Evolutionary conservation across 2,329 filamentous ascomycete genomes (phyloP), one percentile per base, ranked within the genome.

Genomic region (Exutisphaerella laricina): DNA sequence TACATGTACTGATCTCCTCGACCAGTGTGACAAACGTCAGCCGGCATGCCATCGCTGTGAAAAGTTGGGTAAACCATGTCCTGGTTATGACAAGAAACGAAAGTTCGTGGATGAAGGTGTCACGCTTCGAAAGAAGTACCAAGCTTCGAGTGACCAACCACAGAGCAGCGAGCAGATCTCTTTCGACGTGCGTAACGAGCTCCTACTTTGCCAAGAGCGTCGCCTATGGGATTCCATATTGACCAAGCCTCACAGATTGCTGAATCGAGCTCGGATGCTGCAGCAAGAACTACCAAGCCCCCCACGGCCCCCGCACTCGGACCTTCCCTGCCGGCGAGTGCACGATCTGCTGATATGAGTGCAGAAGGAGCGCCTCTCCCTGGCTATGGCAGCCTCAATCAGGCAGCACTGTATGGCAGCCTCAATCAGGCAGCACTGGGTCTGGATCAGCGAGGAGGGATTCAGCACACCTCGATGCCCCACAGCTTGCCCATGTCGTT

Each of bases 41-140:
- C 59, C 59, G 16, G 45, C 54, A 30, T 62, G 59, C 46, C 45
- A 52, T 12, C 54, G 59, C 17, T 62, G 59, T 48, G 58, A 61
- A 49, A 62, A 62, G 50, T 50, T 62, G 6, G 58, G 58, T 38
- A 61, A 61, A 47, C 56, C 58, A 46, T 62, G 59, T 43, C 59
- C 59, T 8, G 59, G 59, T 16, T 62, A 62, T 41, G 59, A 61
- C 50, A 62, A 61, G 56, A 62, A 61, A 35, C 55, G 59, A 18
- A 62, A 62, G 46, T 62, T 62, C 34, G 59, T 62, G 20, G 59
- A 62, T 41, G 59, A 62, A 47, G 58, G 58, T 16, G 54, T 59
- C 6, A 53, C 55, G 2, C 45, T 62, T 9, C 49, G 59, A 12
- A 58, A 54, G 49, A 62, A 62, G 43, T 62, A 57, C 32, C 58